Conservation (phyloP, 139 green algal genomes). For the Yamagishiella unicocca region DNA sequence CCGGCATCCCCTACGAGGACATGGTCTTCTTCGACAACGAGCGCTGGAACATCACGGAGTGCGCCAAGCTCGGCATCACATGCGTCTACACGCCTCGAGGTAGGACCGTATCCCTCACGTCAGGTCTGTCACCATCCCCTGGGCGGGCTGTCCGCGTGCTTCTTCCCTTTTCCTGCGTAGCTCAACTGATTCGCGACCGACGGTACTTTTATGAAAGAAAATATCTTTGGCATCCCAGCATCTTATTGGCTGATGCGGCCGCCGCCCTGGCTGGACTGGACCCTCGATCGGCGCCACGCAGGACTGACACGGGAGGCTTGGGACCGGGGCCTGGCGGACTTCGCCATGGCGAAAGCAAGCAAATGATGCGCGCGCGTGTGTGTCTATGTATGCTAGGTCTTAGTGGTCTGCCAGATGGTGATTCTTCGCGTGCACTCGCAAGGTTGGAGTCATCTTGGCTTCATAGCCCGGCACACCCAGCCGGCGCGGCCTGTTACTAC, state of each 20-base stretch:
- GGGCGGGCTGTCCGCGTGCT: neutral
- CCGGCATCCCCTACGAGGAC: conserved; percentile 65
- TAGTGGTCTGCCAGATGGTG: no score
- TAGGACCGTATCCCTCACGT: no score
- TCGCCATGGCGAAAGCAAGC: neutral
- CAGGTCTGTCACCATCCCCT: neutral
- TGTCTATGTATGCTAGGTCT: no score
- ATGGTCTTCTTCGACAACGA: conserved; percentile 77
- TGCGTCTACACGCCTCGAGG: conserved; percentile 61
- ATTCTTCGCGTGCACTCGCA: no score
- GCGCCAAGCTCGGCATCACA: conserved; percentile 57
- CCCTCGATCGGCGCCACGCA: no score
- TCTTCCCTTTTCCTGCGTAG: neutral
- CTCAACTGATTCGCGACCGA: neutral
- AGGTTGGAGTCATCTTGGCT: no score
- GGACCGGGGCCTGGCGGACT: conserved; percentile 38
- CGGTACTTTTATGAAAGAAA: neutral
- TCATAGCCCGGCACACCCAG: no score
- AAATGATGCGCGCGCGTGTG: no score
- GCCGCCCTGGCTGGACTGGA: no score
- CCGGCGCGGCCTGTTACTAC: no score
- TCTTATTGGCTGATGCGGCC: neutral
- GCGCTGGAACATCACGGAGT: conserved; percentile 61
- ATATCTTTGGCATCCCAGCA: no score
- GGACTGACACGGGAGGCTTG: conserved; percentile 41